A percentile compares a stretch with the other conserved stretches of the same genome.
phyloP scores from a whole-genome alignment of 2,329 filamentous ascomycete genomes.

The Endoconidiophora laricicola region DNA sequence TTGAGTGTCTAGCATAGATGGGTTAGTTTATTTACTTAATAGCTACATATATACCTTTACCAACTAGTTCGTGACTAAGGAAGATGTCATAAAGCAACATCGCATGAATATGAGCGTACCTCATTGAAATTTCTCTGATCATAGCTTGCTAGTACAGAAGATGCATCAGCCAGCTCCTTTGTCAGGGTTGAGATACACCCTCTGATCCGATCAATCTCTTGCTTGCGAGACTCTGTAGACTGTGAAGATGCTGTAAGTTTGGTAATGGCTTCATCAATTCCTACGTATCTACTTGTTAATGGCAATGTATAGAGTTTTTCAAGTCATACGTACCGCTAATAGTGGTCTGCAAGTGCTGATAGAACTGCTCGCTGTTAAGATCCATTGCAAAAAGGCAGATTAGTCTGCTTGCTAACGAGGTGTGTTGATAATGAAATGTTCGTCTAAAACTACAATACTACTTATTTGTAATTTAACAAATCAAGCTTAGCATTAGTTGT shows the following conservation, averaged over 20 bases:
- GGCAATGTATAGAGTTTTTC: background rate
- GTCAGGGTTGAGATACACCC: constrained; percentile 66
- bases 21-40: constrained; percentile 4
- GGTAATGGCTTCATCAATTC: constrained; percentile 46
- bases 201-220: constrained; percentile 66
- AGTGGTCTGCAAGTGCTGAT: constrained; percentile 65
- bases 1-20: constrained; percentile 48
- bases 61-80: no score
- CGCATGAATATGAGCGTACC: constrained; percentile 27
- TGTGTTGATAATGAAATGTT: background rate
- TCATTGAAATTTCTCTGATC: constrained; percentile 77
- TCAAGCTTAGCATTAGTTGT: no score
- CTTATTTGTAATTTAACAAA: no score
- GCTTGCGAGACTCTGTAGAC: constrained; percentile 46
- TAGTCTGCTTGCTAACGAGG: background rate
- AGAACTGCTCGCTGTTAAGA: constrained; percentile 61
- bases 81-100: no score
- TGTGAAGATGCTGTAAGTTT: background rate
- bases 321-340: constrained; percentile 40
- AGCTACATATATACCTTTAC: no score
- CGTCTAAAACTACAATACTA: background rate
- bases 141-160: constrained; percentile 69
- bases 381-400: constrained; percentile 17
- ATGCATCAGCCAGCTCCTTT: constrained; percentile 69
- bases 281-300: constrained; percentile 25